Conservation (phyloP, 2,329 filamentous ascomycete genomes). For the Orbilia blumenaviensis region DNA sequence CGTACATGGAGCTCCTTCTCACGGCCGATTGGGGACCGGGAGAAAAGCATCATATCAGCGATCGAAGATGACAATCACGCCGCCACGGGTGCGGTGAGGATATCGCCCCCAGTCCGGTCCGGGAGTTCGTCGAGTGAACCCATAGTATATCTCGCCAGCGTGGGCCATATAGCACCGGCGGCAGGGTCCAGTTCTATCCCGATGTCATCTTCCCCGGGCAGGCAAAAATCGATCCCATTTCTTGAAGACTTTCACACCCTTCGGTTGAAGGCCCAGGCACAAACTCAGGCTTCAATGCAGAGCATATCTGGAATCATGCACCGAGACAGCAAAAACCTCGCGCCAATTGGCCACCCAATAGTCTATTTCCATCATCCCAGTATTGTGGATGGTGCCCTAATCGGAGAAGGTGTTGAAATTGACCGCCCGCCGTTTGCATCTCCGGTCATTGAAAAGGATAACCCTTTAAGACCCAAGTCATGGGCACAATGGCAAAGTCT, state of each 20-base stretch:
- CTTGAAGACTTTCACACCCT: constrained; percentile 34
- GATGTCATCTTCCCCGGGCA: constrained; percentile 27
- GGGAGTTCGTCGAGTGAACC: constrained; percentile 46
- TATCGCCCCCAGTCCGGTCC: constrained; percentile 37
- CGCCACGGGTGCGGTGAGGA: constrained; percentile 34
- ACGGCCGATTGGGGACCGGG: constrained; percentile 5
- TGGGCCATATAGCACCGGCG: constrained; percentile 13
- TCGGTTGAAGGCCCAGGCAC: constrained; percentile 14
- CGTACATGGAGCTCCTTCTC: constrained; percentile 29
- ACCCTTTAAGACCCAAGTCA: constrained; percentile 12
- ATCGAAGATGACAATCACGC: constrained; percentile 15
- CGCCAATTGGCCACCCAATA: background rate
- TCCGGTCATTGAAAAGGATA: constrained; percentile 20
- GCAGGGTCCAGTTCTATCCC: constrained; percentile 35
- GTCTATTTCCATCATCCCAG: constrained; percentile 7
- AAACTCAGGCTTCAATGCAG: constrained; percentile 35
- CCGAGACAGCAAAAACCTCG: constrained; percentile 1
- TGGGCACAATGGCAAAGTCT: constrained; percentile 36
- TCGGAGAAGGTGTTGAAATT: constrained; percentile 28
- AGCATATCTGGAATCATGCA: constrained; percentile 51
- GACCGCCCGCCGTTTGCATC: constrained; percentile 25
- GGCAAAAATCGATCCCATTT: constrained; percentile 35
- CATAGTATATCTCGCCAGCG: constrained; percentile 29
- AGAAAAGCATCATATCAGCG: constrained; percentile 22
- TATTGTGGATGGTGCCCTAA: constrained; percentile 30